Evolutionary conservation across 2,329 filamentous ascomycete genomes (phyloP).

Genomic region (Trichocomaceae sp.): DNA sequence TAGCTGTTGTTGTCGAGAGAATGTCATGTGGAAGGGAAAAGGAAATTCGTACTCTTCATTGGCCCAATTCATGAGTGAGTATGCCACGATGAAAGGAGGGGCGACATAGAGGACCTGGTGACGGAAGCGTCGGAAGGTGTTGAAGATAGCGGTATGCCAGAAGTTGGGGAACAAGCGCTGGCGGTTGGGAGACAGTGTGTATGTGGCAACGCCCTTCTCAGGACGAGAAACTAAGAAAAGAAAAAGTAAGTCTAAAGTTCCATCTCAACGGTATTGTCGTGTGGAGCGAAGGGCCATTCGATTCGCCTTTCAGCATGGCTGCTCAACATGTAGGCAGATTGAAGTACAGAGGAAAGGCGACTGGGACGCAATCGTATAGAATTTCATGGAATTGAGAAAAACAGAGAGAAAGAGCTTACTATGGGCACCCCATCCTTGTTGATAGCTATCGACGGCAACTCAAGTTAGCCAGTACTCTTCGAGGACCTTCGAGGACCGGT

Average conservation of each 20-base stretch:
- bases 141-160: conserved; percentile 81
- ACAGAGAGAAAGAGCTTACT: conserved; percentile 1
- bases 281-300: neutral
- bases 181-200: conserved; percentile 77
- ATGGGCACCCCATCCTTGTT: conserved; percentile 9
- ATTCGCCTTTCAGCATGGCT: neutral
- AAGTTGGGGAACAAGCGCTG: conserved; percentile 80
- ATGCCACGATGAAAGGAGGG: conserved; percentile 70
- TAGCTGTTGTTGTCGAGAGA: neutral
- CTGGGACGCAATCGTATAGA: neutral
- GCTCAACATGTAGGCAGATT: neutral
- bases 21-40: neutral
- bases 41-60: conserved; percentile 63
- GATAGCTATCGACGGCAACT: conserved; percentile 1
- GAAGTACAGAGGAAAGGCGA: neutral
- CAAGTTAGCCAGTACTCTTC: neutral
- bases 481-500: neutral
- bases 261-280: neutral
- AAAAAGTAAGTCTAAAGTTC: conserved; percentile 21
- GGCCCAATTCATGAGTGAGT: conserved; percentile 85
- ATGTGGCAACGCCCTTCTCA: conserved; percentile 60
- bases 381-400: neutral
- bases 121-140: conserved; percentile 81
- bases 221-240: conserved; percentile 21
- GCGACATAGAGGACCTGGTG: conserved; percentile 83